Evolutionary conservation across 768 basidiomycete genomes (phyloP), one percentile per base, ranked within the genome.

Genomic region (Tylopilus plumbeoviolaceoides): DNA sequence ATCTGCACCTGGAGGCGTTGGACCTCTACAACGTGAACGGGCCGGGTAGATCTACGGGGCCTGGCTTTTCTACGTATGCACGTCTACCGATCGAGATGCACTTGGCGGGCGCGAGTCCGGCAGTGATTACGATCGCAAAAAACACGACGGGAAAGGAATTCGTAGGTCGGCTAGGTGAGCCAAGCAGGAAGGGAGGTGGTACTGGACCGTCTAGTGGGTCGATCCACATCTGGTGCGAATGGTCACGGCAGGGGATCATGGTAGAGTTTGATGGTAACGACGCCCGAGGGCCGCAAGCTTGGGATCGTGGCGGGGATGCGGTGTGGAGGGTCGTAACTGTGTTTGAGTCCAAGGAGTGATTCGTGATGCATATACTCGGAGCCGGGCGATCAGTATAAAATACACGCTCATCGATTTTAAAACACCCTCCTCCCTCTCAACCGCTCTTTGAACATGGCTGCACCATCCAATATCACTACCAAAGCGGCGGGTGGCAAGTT

Each of bases 171-270:
- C 66, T 97, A 42, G 93, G 93, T 10, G 95, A 98, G 69, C 95
- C 95, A 7, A 82, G 82, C 63, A 78, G 90, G 55, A 98, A 97
- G 67, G 95, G 95, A 7, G 93, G 94, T 20, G 94, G 95, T 1
- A 74, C 83, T 9, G 91, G 91, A 1, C 90, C 91, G 12, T 87
- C 85, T 20, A 82, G 83, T 2, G 89, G 89, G 36, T 91, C 87
- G 30, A 89, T 95, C 59, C 86, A 85, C 27, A 91, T 95, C 59
- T 97, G 92, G 91, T 89, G 92, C 58, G 92, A 97, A 69, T 97
- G 93, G 94, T 77, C 82, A 25, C 78, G 73, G 59, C 79, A 85
- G 55, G 91, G 90, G 2, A 65, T 93, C 33, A 90, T 93, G 89
- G 79, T 91, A 12, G 91, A 93, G 62, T 90, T 91, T 65, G 89